Percentiles rank a stretch among this genome's conserved stretches.
Conservation (phyloP, 2,329 filamentous ascomycete species). For the Diaporthe aspalathi region DNA sequence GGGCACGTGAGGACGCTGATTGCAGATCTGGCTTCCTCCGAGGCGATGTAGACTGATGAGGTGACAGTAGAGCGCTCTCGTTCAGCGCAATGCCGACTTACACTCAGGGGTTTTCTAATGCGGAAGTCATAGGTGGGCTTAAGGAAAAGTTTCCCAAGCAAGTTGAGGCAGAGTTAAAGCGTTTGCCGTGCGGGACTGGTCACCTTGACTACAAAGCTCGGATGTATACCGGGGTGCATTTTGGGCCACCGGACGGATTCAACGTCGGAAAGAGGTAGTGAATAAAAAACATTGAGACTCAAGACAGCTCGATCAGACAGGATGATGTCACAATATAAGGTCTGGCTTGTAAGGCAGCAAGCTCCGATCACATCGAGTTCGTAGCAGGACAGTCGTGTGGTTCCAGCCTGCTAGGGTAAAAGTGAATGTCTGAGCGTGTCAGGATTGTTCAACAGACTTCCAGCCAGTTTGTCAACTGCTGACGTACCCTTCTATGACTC, state of each 20-base stretch:
- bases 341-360: not conserved
- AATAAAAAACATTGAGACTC: no score
- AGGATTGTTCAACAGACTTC: no score
- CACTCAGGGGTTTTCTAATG: not conserved
- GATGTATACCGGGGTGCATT: not conserved
- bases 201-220: not conserved
- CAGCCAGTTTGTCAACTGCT: no score
- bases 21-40: not conserved
- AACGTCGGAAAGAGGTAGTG: not conserved
- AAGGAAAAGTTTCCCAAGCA: not conserved
- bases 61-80: not conserved
- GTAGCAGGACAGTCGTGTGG: no score
- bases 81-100: slow-evolving; percentile 5
- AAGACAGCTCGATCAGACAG: not conserved
- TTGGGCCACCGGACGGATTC: slow-evolving; percentile 8
- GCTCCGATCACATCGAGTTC: no score
- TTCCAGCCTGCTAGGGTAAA: no score
- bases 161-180: not conserved
- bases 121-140: not conserved
- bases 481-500: no score
- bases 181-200: not conserved
- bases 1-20: not conserved
- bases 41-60: not conserved
- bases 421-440: no score
- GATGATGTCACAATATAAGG: not conserved